Base-by-base conservation (phyloP, 2,329 filamentous ascomycete species). In the Sporothrix protearum region DNA sequence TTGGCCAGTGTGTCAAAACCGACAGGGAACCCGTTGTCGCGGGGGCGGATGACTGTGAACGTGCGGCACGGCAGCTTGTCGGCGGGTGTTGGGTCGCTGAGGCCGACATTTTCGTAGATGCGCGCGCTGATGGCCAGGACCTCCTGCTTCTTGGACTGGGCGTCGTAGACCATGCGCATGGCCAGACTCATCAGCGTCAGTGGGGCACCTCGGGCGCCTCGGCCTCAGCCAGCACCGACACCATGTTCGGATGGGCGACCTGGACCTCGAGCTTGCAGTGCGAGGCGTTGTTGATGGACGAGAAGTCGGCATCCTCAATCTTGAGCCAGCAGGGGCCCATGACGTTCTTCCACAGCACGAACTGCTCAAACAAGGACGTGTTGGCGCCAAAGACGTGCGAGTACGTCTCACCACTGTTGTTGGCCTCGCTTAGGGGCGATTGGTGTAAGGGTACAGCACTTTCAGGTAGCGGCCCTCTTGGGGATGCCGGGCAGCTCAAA, bases 321-420 rank as follows among this genome's bases (percentile, higher is more conserved):
- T 91, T 94, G 61, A 99, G 87, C 96, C 96, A 99, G 80, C 96
- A 98, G 39, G 96, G 96, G 1, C 96, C 96, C 95, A 97, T 99
- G 76, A 99, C 92, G 78, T 97, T 97, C 83, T 97, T 98, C 92
- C 94, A 97, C 5, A 99, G 86, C 25, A 99, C 96, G 78, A 99
- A 99, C 77, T 99, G 96, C 81, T 99, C 96, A 76, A 99, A 99
- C 0, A 99, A 85, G 0, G 93, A 89, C 0, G 96, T 99, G 80
- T 96, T 97, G 71, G 92, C 91, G 36, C 96, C 96, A 76, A 99
- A 99, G 30, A 97, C 91, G 75, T 93, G 92, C 1, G 95, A 97
- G 78, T 95, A 99, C 0, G 96, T 98, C 79, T 97, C 90, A 36
- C 96, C 96, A 53, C 87, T 82, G 73, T 91, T 90, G 69, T 87